Conservation (phyloP, 2,329 filamentous ascomycete species). For the Scedosporium minutisporum region DNA sequence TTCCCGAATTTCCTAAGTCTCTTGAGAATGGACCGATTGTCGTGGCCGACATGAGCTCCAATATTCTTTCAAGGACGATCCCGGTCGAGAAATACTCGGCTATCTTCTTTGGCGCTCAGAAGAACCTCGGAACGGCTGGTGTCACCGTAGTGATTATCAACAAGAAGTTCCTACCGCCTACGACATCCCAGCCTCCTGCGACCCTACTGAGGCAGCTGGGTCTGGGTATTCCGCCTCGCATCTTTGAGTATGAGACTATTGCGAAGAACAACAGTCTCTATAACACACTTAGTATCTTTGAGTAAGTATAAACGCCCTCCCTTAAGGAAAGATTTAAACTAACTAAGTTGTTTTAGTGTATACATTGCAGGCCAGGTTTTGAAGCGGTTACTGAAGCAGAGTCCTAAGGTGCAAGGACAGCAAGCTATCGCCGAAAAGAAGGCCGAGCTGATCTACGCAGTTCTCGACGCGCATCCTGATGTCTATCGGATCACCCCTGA, state of each 20-base stretch:
- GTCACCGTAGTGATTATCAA: conserved; percentile 76
- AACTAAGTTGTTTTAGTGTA: conserved; percentile 42
- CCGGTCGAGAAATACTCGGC: conserved; percentile 70
- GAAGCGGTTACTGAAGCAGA: conserved; percentile 57
- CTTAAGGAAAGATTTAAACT: conserved; percentile 2
- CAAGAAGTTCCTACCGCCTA: conserved; percentile 67
- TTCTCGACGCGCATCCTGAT: conserved; percentile 53
- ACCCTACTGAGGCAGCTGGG: too few species aligned
- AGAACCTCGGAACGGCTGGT: conserved; percentile 76
- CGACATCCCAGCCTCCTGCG: conserved; percentile 50
- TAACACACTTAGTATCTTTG: too few species aligned
- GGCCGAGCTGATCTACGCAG: conserved; percentile 62
- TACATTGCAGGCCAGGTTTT: conserved; percentile 84
- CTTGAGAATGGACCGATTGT: conserved; percentile 47
- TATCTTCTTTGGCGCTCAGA: conserved; percentile 95
- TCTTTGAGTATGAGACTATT: too few species aligned
- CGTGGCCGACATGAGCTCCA: conserved; percentile 50
- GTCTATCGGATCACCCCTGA: conserved; percentile 72
- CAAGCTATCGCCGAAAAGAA: conserved; percentile 66
- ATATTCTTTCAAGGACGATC: conserved; percentile 75
- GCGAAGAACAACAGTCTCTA: too few species aligned
- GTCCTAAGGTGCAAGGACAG: conserved; percentile 57
- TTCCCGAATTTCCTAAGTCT: conserved; percentile 47
- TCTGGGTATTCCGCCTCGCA: too few species aligned
- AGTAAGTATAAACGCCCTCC: too few species aligned